Percentiles rank a stretch among this genome's conserved stretches.
Conservation (phyloP, 2,329 filamentous ascomycete species). For the Colletotrichum melonis region DNA sequence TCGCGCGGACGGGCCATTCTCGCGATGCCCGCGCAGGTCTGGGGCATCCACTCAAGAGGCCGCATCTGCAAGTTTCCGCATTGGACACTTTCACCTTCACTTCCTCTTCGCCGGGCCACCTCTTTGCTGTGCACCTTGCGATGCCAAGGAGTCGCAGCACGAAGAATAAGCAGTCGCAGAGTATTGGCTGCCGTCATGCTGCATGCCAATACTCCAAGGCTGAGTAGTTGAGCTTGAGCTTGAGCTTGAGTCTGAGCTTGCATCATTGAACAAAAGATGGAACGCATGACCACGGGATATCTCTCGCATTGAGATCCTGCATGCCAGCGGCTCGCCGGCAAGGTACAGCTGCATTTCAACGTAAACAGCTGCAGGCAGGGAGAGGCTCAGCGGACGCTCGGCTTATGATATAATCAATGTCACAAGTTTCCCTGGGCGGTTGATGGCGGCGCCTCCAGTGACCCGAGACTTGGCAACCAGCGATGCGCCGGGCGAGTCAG, state of each 20-base stretch:
- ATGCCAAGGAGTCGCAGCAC: constrained; percentile 21
- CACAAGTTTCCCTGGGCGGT: constrained; percentile 4
- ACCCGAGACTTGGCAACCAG: constrained; percentile 27
- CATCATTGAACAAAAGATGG: background rate
- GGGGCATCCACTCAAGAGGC: background rate
- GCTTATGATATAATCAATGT: constrained; percentile 17
- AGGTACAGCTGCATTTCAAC: background rate
- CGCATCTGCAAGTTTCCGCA: background rate
- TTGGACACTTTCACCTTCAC: background rate
- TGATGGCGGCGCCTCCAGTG: constrained; percentile 2
- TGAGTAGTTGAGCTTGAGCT: constrained; percentile 1
- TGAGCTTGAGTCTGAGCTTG: background rate
- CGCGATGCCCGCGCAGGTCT: constrained; percentile 4
- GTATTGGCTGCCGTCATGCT: constrained; percentile 20
- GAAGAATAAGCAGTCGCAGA: background rate
- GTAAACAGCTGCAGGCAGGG: background rate
- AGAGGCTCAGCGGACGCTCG: background rate
- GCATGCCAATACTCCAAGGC: constrained; percentile 1
- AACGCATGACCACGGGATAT: background rate
- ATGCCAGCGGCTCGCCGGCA: background rate
- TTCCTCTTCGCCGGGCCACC: background rate
- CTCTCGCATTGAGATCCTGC: background rate
- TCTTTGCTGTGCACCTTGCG: background rate
- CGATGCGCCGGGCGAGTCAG: constrained; percentile 15
- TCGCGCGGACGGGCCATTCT: background rate